phyloP scores from a whole-genome alignment of 2,329 filamentous ascomycete genomes.

The Coleophoma eucalyptorum region DNA sequence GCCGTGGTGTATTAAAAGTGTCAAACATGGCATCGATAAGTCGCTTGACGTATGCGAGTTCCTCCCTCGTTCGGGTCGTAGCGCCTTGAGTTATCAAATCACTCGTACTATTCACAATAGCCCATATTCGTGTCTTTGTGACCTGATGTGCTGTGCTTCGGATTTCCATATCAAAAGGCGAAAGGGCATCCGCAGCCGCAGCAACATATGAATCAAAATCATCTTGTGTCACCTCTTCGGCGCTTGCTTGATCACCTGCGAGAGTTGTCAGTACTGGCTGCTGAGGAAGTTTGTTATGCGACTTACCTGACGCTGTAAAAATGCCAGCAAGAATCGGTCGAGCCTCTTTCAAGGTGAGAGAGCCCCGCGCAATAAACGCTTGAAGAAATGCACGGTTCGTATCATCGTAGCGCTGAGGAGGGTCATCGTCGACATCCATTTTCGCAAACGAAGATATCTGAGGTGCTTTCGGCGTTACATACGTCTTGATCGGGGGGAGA shows the following conservation, averaged over 20 bases:
- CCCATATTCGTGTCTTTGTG: constrained; percentile 66
- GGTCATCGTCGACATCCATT: constrained; percentile 7
- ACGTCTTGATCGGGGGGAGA: neutral
- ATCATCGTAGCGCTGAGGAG: constrained; percentile 35
- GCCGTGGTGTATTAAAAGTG: constrained; percentile 72
- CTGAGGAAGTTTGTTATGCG: neutral
- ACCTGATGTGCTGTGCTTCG: constrained; percentile 68
- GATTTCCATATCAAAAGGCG: constrained; percentile 84
- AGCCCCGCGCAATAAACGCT: constrained; percentile 74
- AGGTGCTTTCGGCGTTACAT: too few relatives aligned
- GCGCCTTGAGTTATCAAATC: constrained; percentile 85
- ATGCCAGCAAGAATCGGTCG: constrained; percentile 75
- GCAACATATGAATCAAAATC: constrained; percentile 67
- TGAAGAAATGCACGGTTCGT: constrained; percentile 87
- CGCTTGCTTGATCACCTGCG: constrained; percentile 41
- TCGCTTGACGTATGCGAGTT: constrained; percentile 86
- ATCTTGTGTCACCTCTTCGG: constrained; percentile 63
- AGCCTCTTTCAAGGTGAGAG: constrained; percentile 71
- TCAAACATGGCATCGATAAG: constrained; percentile 91
- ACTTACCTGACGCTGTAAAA: constrained; percentile 42
- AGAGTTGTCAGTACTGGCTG: neutral
- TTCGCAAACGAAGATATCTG: neutral
- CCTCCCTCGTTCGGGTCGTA: constrained; percentile 74
- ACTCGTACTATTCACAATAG: constrained; percentile 82
- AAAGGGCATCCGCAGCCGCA: constrained; percentile 67